Conservation (phyloP, 2,329 filamentous ascomycete species). For the Graphium sp. region DNA sequence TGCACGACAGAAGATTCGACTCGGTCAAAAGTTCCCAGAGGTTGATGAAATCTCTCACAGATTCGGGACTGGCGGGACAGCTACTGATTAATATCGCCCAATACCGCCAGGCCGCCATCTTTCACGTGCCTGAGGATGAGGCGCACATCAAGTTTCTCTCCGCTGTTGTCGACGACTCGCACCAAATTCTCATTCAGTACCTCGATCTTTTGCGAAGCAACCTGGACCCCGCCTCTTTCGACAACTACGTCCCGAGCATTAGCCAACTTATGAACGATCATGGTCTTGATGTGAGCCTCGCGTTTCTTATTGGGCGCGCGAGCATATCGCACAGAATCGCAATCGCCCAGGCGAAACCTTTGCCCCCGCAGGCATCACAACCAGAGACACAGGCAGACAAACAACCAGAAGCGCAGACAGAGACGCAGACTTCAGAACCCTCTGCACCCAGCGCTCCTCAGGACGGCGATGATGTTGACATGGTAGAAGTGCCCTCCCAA, state of each 20-base stretch:
- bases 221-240: constrained; percentile 59
- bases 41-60: constrained; percentile 62
- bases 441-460: too few relatives aligned
- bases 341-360: constrained; percentile 1
- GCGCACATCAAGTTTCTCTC: constrained; percentile 80
- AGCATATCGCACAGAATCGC: constrained; percentile 54
- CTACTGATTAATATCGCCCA: constrained; percentile 84
- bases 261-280: constrained; percentile 59
- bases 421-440: too few relatives aligned
- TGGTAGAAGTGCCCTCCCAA: too few relatives aligned
- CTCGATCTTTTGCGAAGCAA: constrained; percentile 77
- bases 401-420: too few relatives aligned
- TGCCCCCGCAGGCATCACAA: constrained; percentile 1
- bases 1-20: constrained; percentile 70
- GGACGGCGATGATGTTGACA: constrained; percentile 49
- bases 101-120: constrained; percentile 75
- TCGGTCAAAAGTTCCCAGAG: constrained; percentile 60
- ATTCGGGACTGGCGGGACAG: constrained; percentile 62
- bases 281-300: constrained; percentile 62
- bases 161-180: constrained; percentile 78
- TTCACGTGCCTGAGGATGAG: constrained; percentile 50
- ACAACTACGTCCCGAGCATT: constrained; percentile 60
- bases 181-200: constrained; percentile 73
- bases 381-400: constrained; percentile 20
- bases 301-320: constrained; percentile 67